Evolutionary conservation across 2,329 filamentous ascomycete species (phyloP), one percentile per base, ranked within the genome.

Genomic region (Ramichloridium luteum): DNA sequence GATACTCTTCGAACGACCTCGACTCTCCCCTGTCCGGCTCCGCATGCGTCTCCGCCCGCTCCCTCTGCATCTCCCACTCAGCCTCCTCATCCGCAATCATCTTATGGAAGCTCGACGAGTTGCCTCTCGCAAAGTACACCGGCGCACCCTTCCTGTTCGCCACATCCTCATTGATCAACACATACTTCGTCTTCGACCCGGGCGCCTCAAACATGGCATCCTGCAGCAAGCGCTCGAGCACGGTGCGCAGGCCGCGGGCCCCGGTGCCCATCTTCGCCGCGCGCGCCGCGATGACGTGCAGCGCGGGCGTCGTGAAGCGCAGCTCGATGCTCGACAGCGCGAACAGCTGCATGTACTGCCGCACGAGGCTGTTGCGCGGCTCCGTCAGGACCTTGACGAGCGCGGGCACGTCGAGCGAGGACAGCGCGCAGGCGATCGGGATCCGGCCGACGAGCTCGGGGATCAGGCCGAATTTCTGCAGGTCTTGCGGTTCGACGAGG

Each of bases 391-490:
- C 90, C 31, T 86, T 77, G 31, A 88, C 74, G 9, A 98, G 73
- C 37, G 74, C 62, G 12, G 68, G 60, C 40, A 74, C 65, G 32
- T 71, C 69, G 1, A 98, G 67, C 0, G 84, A 77, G 10, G 82
- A 78, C 0, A 98, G 70, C 0, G 90, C 82, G 38, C 84, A 85
- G 29, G 85, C 80, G 36, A 93, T 83, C 31, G 93, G 88, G 28
- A 98, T 75, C 12, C 90, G 80, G n/a, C 90, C 90, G 32, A 96
- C 80, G n/a, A 94, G 67, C 58, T 94, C 86, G 1, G 86, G 86
- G 32, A 94, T 94, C 51, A 94, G 83, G 10, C 86, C 65, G 3
- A 54, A 52, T 3, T 70, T 72, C 14, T 62, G 59, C 27, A 92
- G 58, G 33, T 74, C 80, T 57, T 96, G 85, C 15, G 93, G 68